Evolutionary conservation across 176 grass and related monocot species (phyloP).

Genomic region (Ananas comosus): DNA sequence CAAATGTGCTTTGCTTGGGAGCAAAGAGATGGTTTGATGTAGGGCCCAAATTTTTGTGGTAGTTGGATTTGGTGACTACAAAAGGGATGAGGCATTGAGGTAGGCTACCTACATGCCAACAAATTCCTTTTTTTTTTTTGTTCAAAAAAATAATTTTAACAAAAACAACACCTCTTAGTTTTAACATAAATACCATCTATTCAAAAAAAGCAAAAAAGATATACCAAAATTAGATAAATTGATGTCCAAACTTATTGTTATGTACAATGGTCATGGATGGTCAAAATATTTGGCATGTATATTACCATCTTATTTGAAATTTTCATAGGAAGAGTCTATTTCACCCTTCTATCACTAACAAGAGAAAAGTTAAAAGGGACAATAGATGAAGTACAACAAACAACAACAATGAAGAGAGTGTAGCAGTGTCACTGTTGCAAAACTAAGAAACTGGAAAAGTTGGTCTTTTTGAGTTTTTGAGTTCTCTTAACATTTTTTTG

Average conservation of each 20-base stretch:
- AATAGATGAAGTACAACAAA: no score
- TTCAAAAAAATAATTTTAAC: neutral
- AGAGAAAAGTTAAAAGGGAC: neutral
- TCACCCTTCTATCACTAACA: neutral
- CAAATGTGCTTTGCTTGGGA: neutral
- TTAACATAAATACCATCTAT: no score
- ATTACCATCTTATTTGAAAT: neutral
- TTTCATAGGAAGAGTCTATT: neutral
- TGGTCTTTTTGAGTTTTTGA: no score
- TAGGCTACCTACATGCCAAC: conserved; percentile 33
- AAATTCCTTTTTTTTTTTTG: neutral
- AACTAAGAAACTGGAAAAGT: no score
- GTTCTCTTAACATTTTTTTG: no score
- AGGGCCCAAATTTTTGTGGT: neutral
- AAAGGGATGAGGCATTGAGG: conserved; percentile 7
- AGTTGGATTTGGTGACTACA: conserved; percentile 42
- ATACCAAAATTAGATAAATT: no score
- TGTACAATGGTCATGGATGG: neutral
- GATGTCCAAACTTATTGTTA: no score
- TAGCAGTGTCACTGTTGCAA: no score
- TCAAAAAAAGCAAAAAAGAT: no score
- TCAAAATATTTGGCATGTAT: neutral
- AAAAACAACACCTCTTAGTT: neutral
- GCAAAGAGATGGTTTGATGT: neutral
- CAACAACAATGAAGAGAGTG: no score